Base-by-base conservation (phyloP, 2,329 filamentous ascomycete genomes). In the Colletotrichum liriopes region DNA sequence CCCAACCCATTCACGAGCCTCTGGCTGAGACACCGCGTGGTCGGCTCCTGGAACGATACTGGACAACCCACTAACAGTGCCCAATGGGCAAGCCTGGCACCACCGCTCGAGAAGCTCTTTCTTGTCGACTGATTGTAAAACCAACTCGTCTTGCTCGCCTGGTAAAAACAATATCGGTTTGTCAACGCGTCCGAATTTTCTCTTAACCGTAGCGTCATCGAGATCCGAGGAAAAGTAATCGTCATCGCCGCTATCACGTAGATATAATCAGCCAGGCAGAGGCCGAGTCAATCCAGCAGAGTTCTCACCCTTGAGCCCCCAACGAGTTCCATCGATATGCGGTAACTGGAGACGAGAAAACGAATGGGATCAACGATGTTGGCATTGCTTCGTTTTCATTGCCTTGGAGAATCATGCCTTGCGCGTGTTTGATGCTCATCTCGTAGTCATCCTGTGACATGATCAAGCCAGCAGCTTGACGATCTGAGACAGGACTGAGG, bases 141-240 rank as follows among this genome's bases (percentile, higher is more conserved):
- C 87, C 77, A 85, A 89, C 79, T 93, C 90, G 79, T 95, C 93
- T 45, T 86, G 81, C 6, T 84, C 91, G 1, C 91, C 91, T 67
- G 90, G 89, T 41, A 94, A 78, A 23, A 94, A 88, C 74, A 93
- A 82, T 0, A 94, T 80, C 1, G 90, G 88, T 64, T 87, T 86
- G 52, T 84, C 83, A 63, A 94, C 83, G 58, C 82, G 83, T 2
- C 91, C 88, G 87, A 96, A 97, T 18, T 91, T 92, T 12, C 79
- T 79, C 29, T 81, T 77, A 6, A 95, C 83, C 18, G 86, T 84
- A 41, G 88, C 85, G 41, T 87, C 82, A 0, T 84, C 80, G n/a
- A 96, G 82, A 78, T 96, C 93, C 3, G 90, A 91, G 20, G 93
- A 95, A 82, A 97, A 98, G 78, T 93, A 94, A 79, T 98, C 95